These are phyloP conservation scores for Pyricularia grisea DNA, from an alignment of 2,329 filamentous ascomycete species.

Conservation along the genomic window DNA sequence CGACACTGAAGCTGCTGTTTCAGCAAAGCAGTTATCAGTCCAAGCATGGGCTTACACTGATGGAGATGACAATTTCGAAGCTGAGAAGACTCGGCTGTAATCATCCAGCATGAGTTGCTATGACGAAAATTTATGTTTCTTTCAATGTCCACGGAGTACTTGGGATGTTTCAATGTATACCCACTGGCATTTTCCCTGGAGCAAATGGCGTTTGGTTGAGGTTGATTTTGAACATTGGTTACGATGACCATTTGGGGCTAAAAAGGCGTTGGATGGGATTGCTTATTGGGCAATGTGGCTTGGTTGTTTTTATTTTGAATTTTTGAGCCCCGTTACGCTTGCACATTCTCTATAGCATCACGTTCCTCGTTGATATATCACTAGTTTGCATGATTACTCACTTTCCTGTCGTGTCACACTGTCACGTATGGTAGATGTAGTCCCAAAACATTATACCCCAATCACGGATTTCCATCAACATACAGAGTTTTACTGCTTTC, in stretches of 20 bases:
- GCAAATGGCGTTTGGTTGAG: neutral
- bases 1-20: neutral
- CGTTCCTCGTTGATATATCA: neutral
- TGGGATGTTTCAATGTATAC: neutral
- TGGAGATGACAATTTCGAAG: conserved; percentile 1
- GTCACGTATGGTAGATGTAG: neutral
- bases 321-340: neutral
- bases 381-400: neutral
- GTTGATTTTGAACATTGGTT: neutral
- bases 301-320: neutral
- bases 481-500: neutral
- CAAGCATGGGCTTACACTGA: neutral
- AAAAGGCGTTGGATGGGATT: neutral
- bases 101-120: neutral
- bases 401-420: neutral
- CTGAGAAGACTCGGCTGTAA: neutral
- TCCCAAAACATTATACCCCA: neutral
- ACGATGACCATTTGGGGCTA: neutral
- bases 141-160: neutral
- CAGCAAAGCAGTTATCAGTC: neutral
- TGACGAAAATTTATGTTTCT: neutral
- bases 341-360: neutral
- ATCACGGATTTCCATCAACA: neutral
- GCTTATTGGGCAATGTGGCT: neutral
- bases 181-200: neutral